Evolutionary conservation across 1,284 basidiomycete genomes (phyloP).

Genomic region (Sporisorium iseilematis-ciliati): DNA sequence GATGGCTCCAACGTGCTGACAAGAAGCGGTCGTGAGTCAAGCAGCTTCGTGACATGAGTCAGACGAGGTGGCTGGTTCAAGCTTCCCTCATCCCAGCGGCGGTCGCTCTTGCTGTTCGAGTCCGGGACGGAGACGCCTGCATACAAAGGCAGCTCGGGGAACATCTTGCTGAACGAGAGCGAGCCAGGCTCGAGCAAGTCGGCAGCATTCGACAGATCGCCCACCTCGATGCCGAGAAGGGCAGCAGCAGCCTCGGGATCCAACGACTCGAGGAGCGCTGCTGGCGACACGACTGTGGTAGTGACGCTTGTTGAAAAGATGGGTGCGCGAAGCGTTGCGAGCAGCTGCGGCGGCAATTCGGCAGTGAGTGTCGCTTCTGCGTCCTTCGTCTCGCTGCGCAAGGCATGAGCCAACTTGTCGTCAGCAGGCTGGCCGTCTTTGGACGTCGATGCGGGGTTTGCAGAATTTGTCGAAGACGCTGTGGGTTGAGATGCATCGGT

Average conservation of each 20-base stretch:
- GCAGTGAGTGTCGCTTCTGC: constrained; percentile 58
- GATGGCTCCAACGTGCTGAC: constrained; percentile 74
- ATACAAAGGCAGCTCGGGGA: constrained; percentile 74
- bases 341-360: constrained; percentile 59
- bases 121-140: constrained; percentile 52
- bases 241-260: constrained; percentile 59
- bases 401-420: constrained; percentile 16
- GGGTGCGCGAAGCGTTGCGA: constrained; percentile 63
- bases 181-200: constrained; percentile 51
- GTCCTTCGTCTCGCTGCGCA: constrained; percentile 35
- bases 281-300: constrained; percentile 59
- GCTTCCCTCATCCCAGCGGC: constrained; percentile 71
- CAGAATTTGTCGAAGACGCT: constrained; percentile 1
- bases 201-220: constrained; percentile 40
- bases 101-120: constrained; percentile 69
- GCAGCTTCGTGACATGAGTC: constrained; percentile 73
- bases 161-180: constrained; percentile 64
- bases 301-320: constrained; percentile 63
- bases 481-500: constrained; percentile 4
- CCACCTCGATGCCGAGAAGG: constrained; percentile 53
- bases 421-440: constrained; percentile 3
- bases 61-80: constrained; percentile 59
- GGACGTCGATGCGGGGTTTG: neutral
- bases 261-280: constrained; percentile 54
- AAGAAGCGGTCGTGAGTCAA: constrained; percentile 74